Conservation (phyloP, 2,329 filamentous ascomycete genomes). For the Aspergillus viridinutans region DNA sequence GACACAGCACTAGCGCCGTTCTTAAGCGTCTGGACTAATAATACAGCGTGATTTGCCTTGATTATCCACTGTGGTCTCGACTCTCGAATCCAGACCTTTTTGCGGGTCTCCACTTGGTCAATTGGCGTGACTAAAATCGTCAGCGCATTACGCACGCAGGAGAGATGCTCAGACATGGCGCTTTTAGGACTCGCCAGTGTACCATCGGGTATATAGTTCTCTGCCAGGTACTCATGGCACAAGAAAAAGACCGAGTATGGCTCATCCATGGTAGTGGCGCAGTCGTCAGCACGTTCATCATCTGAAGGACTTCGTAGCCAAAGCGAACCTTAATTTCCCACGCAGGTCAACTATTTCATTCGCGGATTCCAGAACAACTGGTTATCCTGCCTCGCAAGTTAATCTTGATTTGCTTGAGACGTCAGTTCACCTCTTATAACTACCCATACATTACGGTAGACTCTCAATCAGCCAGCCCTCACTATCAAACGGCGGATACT, state of each 20-base stretch:
- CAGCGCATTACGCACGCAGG: not conserved
- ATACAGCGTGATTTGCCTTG: not conserved
- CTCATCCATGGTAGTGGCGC: not conserved
- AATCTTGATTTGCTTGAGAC: no score
- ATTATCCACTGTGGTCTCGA: not conserved
- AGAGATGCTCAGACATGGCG: not conserved
- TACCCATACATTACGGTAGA: no score
- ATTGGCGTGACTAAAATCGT: not conserved
- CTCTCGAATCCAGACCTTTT: not conserved
- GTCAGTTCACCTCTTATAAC: no score
- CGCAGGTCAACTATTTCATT: no score
- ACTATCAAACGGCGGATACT: no score
- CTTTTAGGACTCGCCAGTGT: no score
- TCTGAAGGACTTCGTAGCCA: no score
- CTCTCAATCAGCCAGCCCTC: constrained; percentile 42
- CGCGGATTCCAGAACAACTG: no score
- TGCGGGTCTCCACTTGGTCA: not conserved
- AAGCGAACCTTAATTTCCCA: no score
- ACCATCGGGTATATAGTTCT: not conserved
- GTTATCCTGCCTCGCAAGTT: no score
- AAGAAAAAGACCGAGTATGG: no score
- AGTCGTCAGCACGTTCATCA: no score
- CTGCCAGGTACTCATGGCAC: not conserved
- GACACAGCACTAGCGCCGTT: not conserved
- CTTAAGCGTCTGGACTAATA: not conserved